Evolutionary conservation across 768 basidiomycete genomes (phyloP).

Genomic region (Sporobolomyces roseus): DNA sequence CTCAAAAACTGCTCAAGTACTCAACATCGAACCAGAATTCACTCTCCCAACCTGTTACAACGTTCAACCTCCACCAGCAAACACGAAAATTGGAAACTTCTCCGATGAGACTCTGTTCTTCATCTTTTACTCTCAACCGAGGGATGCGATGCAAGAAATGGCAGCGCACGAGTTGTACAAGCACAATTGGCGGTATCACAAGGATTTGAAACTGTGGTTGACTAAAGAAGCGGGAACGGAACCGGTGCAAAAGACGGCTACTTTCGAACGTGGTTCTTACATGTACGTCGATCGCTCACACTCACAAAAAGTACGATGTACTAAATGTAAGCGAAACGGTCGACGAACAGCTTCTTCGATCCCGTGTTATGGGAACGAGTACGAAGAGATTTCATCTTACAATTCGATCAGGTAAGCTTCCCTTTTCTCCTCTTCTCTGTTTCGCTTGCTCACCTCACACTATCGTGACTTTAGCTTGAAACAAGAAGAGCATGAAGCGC

Average conservation of each 20-base stretch:
- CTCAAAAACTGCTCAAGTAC: slow-evolving; percentile 65
- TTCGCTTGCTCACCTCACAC: not conserved
- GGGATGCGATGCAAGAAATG: slow-evolving; percentile 87
- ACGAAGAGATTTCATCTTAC: slow-evolving; percentile 38
- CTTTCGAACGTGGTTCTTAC: slow-evolving; percentile 79
- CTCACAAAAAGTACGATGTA: too few relatives aligned
- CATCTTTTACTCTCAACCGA: slow-evolving; percentile 92
- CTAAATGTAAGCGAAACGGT: too few relatives aligned
- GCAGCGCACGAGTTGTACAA: slow-evolving; percentile 95
- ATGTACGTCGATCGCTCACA: slow-evolving; percentile 60
- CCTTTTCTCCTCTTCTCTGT: not conserved
- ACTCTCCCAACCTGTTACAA: slow-evolving; percentile 87
- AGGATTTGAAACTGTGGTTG: slow-evolving; percentile 78
- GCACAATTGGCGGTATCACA: slow-evolving; percentile 95
- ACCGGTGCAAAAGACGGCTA: slow-evolving; percentile 50
- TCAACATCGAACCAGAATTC: slow-evolving; percentile 84
- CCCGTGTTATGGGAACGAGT: slow-evolving; percentile 42
- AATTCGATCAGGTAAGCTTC: slow-evolving; percentile 21
- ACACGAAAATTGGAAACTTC: slow-evolving; percentile 73
- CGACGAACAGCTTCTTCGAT: slow-evolving; percentile 44
- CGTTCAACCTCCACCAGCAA: slow-evolving; percentile 80
- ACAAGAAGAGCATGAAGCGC: slow-evolving; percentile 21
- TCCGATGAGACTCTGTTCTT: slow-evolving; percentile 96
- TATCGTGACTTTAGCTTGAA: slow-evolving; percentile 6
- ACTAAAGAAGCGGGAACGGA: slow-evolving; percentile 78